Evolutionary conservation across 495 filamentous ascomycete genomes (phyloP).

Genomic region (Neurospora intermedia): DNA sequence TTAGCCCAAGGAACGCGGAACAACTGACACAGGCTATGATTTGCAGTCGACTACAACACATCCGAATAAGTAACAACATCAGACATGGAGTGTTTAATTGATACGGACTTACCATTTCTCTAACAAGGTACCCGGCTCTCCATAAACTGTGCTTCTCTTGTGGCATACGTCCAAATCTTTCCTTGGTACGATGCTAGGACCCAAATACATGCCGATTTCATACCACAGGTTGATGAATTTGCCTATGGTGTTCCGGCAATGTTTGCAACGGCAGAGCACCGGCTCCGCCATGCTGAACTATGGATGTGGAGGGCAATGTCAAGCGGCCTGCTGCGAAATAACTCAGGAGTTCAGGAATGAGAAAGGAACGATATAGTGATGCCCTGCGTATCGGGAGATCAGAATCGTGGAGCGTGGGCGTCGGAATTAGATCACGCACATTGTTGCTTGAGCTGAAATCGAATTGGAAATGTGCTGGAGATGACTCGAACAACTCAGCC

Average conservation of each 20-base stretch:
- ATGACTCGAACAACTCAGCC: neutral
- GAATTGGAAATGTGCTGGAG: neutral
- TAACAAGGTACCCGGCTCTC: too few species aligned
- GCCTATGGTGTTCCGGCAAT: conserved; percentile 27
- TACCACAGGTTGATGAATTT: conserved; percentile 33
- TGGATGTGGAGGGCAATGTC: neutral
- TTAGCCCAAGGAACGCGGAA: conserved; percentile 15
- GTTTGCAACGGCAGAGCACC: conserved; percentile 26
- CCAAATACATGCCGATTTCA: conserved; percentile 33
- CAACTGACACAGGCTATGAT: conserved; percentile 22
- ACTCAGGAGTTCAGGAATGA: neutral
- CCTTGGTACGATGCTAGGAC: conserved; percentile 22
- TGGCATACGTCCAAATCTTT: conserved; percentile 2
- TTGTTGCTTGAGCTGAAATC: neutral
- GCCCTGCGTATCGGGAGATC: neutral
- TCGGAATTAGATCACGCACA: neutral
- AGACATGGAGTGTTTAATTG: neutral
- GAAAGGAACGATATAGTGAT: neutral
- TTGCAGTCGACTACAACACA: conserved; percentile 17
- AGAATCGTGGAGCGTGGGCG: neutral
- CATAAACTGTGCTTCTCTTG: too few species aligned
- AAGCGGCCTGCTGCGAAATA: neutral
- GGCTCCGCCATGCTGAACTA: conserved; percentile 17
- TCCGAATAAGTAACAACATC: neutral
- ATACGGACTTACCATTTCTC: neutral